Percentiles rank a stretch among this genome's conserved stretches.
These are phyloP conservation scores for Encephalitozoon hellem DNA, from an alignment of 371 early-diverging fungal genomes.

Conservation along the genomic window DNA sequence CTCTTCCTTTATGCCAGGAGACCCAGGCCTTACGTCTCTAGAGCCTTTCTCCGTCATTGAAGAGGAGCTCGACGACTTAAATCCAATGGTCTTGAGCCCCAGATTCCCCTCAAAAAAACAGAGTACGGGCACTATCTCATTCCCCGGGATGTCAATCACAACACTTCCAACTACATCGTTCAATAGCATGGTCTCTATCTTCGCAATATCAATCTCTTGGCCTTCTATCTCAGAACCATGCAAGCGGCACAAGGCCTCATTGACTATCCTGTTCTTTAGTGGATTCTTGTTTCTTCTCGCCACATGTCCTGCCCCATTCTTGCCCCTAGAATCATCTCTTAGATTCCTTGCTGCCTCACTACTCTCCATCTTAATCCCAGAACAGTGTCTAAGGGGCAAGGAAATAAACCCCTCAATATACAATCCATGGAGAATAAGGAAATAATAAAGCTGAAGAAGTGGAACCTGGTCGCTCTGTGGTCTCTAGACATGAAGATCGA, in stretches of 20 bases:
- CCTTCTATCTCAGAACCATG: neutral
- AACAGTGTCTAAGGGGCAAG: neutral
- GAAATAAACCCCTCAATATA: neutral
- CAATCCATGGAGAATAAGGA: neutral
- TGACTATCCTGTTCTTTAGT: neutral
- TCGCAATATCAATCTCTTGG: neutral
- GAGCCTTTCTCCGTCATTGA: neutral
- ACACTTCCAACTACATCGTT: neutral
- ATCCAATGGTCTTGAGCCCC: conserved; percentile 13
- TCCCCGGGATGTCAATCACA: neutral
- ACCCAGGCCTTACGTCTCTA: neutral
- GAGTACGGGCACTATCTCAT: neutral
- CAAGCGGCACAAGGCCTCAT: neutral
- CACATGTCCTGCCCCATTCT: neutral
- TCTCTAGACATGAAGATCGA: conserved; percentile 83
- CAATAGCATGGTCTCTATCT: neutral
- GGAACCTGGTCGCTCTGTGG: conserved; percentile 60
- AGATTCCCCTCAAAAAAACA: neutral
- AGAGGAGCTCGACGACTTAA: neutral
- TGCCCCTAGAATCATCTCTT: neutral
- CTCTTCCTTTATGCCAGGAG: too few species aligned
- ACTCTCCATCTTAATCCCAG: neutral
- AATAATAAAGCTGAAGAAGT: conserved; percentile 29
- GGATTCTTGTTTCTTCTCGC: neutral
- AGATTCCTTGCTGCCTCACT: neutral